Evolutionary conservation across 2,329 filamentous ascomycete species (phyloP), one percentile per base, ranked within the genome.

Genomic region (Xylariaceae sp.): DNA sequence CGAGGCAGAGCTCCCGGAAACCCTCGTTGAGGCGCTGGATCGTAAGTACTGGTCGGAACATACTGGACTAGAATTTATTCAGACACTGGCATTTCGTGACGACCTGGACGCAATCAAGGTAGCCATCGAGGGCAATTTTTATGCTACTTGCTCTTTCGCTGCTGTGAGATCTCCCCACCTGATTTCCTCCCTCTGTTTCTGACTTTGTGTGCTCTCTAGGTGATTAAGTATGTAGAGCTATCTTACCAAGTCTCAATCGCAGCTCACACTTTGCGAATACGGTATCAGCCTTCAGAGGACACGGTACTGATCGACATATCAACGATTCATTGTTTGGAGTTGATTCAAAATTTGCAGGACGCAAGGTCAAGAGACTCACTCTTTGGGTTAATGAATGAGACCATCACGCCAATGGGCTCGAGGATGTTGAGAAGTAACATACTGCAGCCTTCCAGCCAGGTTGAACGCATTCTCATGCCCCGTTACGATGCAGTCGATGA

Each of bases 251-350:
- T 87, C 54, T 82, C 79, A 1, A 94, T 96, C 65, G 78, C 84
- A 3, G 76, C 80, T n/a, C 87, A 94, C 66, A 92, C 92, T 17
- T 79, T 97, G 31, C 84, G 90, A 3, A 87, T 97, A 64, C 87
- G 84, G 57, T 97, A 96, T 60, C 87, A 93, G 63, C 88, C 91
- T 1, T 91, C 90, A 0, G 89, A 96, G 65, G 89, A 93, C 19
- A 89, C 90, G 1, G 96, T 97, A 92, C 90, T 96, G 82, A 95
- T 97, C 61, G 93, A 97, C 63, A 79, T 94, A 2, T 87, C 90
- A 1, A 96, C 92, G 0, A 90, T 97, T 28, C 81, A 86, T 36
- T 90, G 90, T 0, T 76, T 99, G 3, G 94, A 99, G 67, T 78
- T 99, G 6, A 88, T 97, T 22, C 90, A 96, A 63, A 99, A 97